A percentile compares a stretch with the other conserved stretches of the same genome.
phyloP scores from a whole-genome alignment of 2,329 filamentous ascomycete genomes.

The Byssoonygena ceratinophila region DNA sequence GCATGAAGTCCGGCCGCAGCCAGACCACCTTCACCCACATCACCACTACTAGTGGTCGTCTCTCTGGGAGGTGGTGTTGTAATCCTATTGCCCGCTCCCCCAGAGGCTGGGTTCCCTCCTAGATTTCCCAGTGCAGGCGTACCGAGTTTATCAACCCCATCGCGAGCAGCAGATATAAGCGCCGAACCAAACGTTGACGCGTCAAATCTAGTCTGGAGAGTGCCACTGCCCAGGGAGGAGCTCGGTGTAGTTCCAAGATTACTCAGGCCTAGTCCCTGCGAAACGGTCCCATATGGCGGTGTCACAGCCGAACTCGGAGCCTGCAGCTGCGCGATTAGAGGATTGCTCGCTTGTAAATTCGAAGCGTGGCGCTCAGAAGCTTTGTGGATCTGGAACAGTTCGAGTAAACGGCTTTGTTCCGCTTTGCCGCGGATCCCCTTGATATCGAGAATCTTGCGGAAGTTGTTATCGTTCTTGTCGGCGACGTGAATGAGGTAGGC shows the following conservation, averaged over 20 bases:
- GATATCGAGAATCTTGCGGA: slow-evolving; percentile 88
- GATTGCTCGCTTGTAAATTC: slow-evolving; percentile 58
- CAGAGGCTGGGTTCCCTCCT: slow-evolving; percentile 9
- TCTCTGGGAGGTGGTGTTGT: slow-evolving; percentile 22
- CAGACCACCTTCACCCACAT: slow-evolving; percentile 23
- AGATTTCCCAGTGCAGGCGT: slow-evolving; percentile 41
- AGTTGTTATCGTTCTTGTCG: slow-evolving; percentile 87
- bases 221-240: slow-evolving; percentile 33
- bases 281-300: slow-evolving; percentile 28
- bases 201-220: slow-evolving; percentile 53
- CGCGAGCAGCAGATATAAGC: slow-evolving; percentile 74
- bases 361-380: slow-evolving; percentile 52
- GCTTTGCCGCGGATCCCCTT: slow-evolving; percentile 75
- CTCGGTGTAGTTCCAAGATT: slow-evolving; percentile 36
- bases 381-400: slow-evolving; percentile 83
- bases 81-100: slow-evolving; percentile 20
- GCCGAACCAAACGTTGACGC: slow-evolving; percentile 74
- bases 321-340: slow-evolving; percentile 57
- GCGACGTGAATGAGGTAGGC: slow-evolving; percentile 96
- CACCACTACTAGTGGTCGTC: slow-evolving; percentile 18
- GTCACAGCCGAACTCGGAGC: slow-evolving; percentile 22
- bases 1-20: slow-evolving; percentile 37
- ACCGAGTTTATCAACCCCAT: slow-evolving; percentile 69
- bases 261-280: slow-evolving; percentile 39
- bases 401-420: slow-evolving; percentile 72